Evolutionary conservation across 257 asterid genomes (phyloP), one percentile per base, ranked within the genome.

Genomic region (Capsicum pubescens): DNA sequence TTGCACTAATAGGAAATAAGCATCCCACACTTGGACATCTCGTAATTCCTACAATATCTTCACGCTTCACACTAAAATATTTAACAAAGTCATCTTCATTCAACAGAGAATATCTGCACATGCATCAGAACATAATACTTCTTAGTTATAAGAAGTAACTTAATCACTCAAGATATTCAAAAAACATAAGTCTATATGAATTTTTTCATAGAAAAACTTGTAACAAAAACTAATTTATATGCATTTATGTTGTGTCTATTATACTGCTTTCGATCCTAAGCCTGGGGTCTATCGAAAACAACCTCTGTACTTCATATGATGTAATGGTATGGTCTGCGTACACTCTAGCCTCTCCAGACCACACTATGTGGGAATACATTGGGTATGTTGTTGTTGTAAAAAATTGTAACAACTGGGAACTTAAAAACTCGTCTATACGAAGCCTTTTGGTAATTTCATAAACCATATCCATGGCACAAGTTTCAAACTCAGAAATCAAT

Each of bases 11-110:
- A 76, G 19, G 48, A 76, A 6, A 46, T 39, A 81, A n/a, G 59
- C n/a, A 66, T 46, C 55, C 44, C 94, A 44, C 84, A 95, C 99
- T 98, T 91, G 99, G 99, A 87, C 89, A 92, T 32, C 98, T 98
- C 87, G 88, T 60, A 60, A 92, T 92, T 39, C 99, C 99, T 42
- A 94, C 97, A 80, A 94, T 84, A 87, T 94, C 97, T 54, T 97
- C 98, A 50, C 97, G 91, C 87, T 95, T 95, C 87, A 94, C 99
- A 9, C 93, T 82, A 83, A 93, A 87, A 87, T 89, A 93, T 84
- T 82, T 85, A 36, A 88, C 56, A 82, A 95, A 95, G 56, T 89
- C 91, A 57, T 91, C 96, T 78, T 86, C 92, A 10, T 71, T 88
- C 89, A 95, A 80, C 55, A 90, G 96, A 0, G 98, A 93, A 81